Conservation (phyloP, 129 eudicot species). For the Arctium lappa region DNA sequence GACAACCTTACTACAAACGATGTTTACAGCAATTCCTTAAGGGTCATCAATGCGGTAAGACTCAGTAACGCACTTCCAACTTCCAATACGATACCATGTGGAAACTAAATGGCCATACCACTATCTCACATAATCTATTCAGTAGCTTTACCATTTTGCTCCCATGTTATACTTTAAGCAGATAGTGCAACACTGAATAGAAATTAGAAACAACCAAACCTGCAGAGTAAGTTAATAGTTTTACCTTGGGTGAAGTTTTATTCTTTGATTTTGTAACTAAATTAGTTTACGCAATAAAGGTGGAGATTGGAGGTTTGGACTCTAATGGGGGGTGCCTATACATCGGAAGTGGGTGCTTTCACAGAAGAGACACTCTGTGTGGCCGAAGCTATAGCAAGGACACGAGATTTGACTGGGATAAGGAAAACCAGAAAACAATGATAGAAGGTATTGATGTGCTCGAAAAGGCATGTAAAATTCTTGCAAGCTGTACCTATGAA, state of each 20-base stretch:
- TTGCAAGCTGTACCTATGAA: slow-evolving; percentile 41
- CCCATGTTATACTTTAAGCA: neutral
- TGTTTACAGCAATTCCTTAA: slow-evolving; percentile 21
- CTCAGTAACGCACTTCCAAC: neutral
- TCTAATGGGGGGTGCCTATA: slow-evolving; percentile 42
- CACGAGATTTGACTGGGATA: slow-evolving; percentile 11
- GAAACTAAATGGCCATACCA: neutral
- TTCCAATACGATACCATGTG: neutral
- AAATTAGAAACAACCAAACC: neutral
- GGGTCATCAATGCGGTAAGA: slow-evolving; percentile 26
- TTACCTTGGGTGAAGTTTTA: neutral
- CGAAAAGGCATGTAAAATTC: slow-evolving; percentile 34
- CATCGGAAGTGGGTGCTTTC: slow-evolving; percentile 56
- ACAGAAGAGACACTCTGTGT: slow-evolving; percentile 37
- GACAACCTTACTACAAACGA: slow-evolving; percentile 36
- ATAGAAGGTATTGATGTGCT: slow-evolving; percentile 13
- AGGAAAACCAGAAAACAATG: neutral
- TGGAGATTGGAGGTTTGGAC: slow-evolving; percentile 41
- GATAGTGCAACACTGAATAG: neutral
- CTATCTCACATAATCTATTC: no score
- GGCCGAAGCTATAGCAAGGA: slow-evolving; percentile 31
- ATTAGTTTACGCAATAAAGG: slow-evolving; percentile 26
- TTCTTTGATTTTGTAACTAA: neutral
- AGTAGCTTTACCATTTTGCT: neutral
- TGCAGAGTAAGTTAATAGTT: neutral